A percentile compares a stretch with the other conserved stretches of the same genome.
These are phyloP conservation scores for Somion occarium DNA, from an alignment of 1,284 basidiomycete species.

Conservation along the genomic window DNA sequence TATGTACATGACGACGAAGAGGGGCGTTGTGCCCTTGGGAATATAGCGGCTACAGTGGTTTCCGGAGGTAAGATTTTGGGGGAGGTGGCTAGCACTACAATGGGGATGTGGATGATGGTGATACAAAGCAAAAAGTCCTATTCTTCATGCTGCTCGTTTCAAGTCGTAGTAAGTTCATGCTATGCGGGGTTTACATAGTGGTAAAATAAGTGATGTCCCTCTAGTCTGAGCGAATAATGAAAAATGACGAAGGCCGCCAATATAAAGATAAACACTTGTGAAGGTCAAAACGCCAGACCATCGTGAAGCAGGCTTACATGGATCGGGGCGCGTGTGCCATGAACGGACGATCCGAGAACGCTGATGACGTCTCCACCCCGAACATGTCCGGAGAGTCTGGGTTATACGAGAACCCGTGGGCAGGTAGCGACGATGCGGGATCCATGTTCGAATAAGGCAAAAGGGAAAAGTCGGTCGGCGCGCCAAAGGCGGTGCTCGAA, in stretches of 20 bases:
- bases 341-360: neutral
- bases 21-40: neutral
- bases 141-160: neutral
- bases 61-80: neutral
- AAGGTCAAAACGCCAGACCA: too few species aligned
- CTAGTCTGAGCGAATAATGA: neutral
- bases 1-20: too few species aligned
- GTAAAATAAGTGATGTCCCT: neutral
- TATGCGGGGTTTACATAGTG: neutral
- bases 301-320: neutral
- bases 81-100: conserved; percentile 11
- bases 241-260: too few species aligned
- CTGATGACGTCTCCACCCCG: neutral
- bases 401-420: conserved; percentile 1
- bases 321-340: neutral
- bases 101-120: conserved; percentile 6
- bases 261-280: too few species aligned
- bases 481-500: neutral
- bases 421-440: neutral
- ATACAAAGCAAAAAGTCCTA: conserved; percentile 10
- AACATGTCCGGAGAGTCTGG: neutral
- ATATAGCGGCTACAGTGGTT: conserved; percentile 13
- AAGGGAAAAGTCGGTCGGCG: neutral
- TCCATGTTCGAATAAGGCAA: neutral
- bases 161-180: conserved; percentile 2